A percentile compares a stretch with the other conserved stretches of the same genome.
Conservation (phyloP, 192 early-diverging fungal species). For the Entrophospora sp. region DNA sequence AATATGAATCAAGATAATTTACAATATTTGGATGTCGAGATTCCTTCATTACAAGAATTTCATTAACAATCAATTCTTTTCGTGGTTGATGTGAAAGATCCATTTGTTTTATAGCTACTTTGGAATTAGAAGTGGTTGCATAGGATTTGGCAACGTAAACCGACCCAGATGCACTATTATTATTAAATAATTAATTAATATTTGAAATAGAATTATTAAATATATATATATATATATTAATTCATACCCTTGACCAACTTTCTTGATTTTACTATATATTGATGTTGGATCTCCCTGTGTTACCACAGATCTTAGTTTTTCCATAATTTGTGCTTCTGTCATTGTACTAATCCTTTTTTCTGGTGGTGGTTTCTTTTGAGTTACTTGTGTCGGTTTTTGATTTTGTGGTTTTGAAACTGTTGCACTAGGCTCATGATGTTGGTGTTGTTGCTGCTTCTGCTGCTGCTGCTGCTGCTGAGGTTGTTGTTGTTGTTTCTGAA, state of each 20-base stretch:
- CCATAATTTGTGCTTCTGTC: slow-evolving; percentile 92
- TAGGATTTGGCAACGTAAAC: slow-evolving; percentile 87
- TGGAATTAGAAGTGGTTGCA: slow-evolving; percentile 52
- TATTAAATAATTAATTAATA: not conserved
- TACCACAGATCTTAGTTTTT: slow-evolving; percentile 81
- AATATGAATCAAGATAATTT: slow-evolving; percentile 89
- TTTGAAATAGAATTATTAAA: not conserved
- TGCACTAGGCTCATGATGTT: too few species aligned
- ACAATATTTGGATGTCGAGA: slow-evolving; percentile 92
- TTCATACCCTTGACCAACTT: slow-evolving; percentile 89
- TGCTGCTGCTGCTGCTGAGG: too few species aligned
- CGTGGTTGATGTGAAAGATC: slow-evolving; percentile 77
- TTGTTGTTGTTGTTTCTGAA: too few species aligned
- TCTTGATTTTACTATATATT: slow-evolving; percentile 89
- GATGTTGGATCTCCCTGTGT: slow-evolving; percentile 83
- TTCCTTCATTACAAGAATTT: slow-evolving; percentile 92
- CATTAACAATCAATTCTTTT: slow-evolving; percentile 86
- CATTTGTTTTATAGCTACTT: slow-evolving; percentile 94
- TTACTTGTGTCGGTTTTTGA: slow-evolving; percentile 24
- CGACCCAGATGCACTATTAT: slow-evolving; percentile 80
- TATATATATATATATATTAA: not conserved
- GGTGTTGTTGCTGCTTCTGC: too few species aligned
- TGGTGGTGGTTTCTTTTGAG: slow-evolving; percentile 38
- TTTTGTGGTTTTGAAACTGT: slow-evolving; percentile 27
- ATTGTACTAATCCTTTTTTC: slow-evolving; percentile 78